These are phyloP conservation scores for Acorus gramineus DNA, from an alignment of 106 monocot species.

Conservation along the genomic window DNA sequence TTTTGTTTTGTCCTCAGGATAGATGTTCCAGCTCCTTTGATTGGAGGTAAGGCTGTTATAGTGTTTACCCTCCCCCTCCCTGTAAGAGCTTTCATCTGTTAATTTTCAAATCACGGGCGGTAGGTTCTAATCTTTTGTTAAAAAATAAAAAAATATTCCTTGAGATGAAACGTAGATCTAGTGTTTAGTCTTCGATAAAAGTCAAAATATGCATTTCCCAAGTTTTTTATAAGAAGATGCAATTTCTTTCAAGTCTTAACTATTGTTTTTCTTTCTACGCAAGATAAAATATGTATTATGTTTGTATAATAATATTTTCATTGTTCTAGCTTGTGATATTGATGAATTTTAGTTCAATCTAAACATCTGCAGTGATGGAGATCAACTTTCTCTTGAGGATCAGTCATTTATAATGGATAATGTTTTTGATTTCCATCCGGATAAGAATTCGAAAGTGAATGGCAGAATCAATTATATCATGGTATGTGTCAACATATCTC, in stretches of 20 bases:
- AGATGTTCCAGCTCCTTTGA: no score
- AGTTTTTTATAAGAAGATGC: no score
- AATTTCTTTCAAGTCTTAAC: no score
- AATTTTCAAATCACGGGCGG: no score
- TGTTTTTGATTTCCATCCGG: constrained; percentile 65
- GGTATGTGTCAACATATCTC: constrained; percentile 23
- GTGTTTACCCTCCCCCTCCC: no score
- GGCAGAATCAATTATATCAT: constrained; percentile 46
- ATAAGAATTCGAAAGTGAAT: constrained; percentile 41
- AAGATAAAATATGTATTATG: not conserved
- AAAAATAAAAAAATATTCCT: no score
- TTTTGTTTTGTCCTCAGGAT: no score
- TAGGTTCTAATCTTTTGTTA: no score
- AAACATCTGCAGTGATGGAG: constrained; percentile 36
- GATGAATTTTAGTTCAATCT: not conserved
- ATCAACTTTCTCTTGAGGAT: constrained; percentile 39
- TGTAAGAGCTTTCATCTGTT: no score
- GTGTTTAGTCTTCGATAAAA: not conserved
- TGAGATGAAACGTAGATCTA: not conserved
- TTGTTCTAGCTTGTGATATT: not conserved
- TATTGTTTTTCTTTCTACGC: constrained; percentile 3
- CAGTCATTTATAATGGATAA: constrained; percentile 50
- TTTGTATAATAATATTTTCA: not conserved
- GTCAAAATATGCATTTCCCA: no score
- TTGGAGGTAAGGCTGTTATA: no score